Conservation (phyloP, 176 grass and related monocot genomes). For the Thalia dealbata region DNA sequence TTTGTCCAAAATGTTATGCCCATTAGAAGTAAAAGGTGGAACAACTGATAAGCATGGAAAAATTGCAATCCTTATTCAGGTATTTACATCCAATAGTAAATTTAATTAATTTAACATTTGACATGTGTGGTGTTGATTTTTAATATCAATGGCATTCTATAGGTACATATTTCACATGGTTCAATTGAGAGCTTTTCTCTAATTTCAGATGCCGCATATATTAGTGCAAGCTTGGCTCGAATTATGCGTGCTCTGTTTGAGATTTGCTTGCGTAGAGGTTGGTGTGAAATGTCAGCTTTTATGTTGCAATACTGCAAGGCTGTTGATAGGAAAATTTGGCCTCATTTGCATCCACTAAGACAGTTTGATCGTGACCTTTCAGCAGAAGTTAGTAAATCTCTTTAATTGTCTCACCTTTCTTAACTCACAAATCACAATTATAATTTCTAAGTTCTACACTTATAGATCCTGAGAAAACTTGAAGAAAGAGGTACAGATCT, state of each 20-base stretch:
- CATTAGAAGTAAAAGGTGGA: slow-evolving; percentile 88
- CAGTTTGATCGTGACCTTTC: slow-evolving; percentile 83
- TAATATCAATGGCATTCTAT: slow-evolving; percentile 1
- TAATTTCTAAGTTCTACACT: not conserved
- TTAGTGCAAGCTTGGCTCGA: slow-evolving; percentile 83
- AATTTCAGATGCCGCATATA: slow-evolving; percentile 95
- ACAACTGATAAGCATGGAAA: slow-evolving; percentile 85
- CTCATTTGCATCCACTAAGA: slow-evolving; percentile 79
- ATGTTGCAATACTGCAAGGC: slow-evolving; percentile 87
- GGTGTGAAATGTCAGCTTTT: slow-evolving; percentile 85
- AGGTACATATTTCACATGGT: slow-evolving; percentile 88
- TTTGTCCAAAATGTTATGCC: slow-evolving; percentile 56
- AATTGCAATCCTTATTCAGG: slow-evolving; percentile 99
- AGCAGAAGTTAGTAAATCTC: slow-evolving; percentile 33
- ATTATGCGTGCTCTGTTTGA: slow-evolving; percentile 98
- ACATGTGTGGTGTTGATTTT: not conserved
- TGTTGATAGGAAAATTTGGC: slow-evolving; percentile 87
- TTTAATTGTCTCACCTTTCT: not conserved
- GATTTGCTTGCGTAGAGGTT: slow-evolving; percentile 78
- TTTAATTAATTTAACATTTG: slow-evolving; percentile 1
- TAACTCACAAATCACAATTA: not conserved
- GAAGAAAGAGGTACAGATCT: slow-evolving; percentile 80
- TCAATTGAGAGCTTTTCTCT: slow-evolving; percentile 89
- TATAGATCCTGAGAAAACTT: slow-evolving; percentile 68
- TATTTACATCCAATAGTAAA: slow-evolving; percentile 12